These are phyloP conservation scores for Malassezia vespertilionis DNA, from an alignment of 1,284 basidiomycete species.

Conservation along the genomic window DNA sequence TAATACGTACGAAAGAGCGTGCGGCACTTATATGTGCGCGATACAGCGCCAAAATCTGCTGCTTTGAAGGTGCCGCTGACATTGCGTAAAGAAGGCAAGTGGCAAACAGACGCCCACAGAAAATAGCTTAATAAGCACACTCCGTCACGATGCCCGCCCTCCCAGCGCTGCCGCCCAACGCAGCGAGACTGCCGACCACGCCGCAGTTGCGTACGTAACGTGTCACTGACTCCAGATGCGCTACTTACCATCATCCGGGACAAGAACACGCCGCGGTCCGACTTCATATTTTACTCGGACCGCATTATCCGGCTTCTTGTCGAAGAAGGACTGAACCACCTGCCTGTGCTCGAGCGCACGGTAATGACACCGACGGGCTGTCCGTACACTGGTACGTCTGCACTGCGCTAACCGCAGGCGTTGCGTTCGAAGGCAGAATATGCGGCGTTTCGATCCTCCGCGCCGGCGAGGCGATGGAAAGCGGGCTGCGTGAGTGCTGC, in stretches of 20 bases:
- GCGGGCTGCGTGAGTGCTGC: slow-evolving; percentile 80
- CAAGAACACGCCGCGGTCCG: slow-evolving; percentile 56
- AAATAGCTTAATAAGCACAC: background rate
- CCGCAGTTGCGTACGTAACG: slow-evolving; percentile 60
- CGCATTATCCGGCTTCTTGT: slow-evolving; percentile 56
- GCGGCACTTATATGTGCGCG: slow-evolving; percentile 39
- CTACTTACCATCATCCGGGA: slow-evolving; percentile 83
- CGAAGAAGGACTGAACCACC: slow-evolving; percentile 77
- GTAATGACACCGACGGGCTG: slow-evolving; percentile 54
- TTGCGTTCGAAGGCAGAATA: slow-evolving; percentile 39
- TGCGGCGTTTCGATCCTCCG: slow-evolving; percentile 46
- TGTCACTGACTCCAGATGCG: slow-evolving; percentile 55
- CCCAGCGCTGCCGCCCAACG: slow-evolving; percentile 58
- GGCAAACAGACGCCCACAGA: background rate
- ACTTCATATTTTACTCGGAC: slow-evolving; percentile 90
- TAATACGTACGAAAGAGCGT: slow-evolving; percentile 44
- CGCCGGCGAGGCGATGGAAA: slow-evolving; percentile 51
- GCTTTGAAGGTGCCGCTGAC: slow-evolving; percentile 10
- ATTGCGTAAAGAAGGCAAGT: slow-evolving; percentile 2
- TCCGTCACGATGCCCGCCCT: background rate
- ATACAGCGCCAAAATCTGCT: slow-evolving; percentile 39
- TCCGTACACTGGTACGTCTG: slow-evolving; percentile 51
- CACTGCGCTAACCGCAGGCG: slow-evolving; percentile 16
- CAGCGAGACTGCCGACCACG: slow-evolving; percentile 74
- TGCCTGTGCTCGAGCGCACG: slow-evolving; percentile 53